Evolutionary conservation across 495 filamentous ascomycete genomes (phyloP), one percentile per base, ranked within the genome.

Genomic region (Terfezia boudieri): DNA sequence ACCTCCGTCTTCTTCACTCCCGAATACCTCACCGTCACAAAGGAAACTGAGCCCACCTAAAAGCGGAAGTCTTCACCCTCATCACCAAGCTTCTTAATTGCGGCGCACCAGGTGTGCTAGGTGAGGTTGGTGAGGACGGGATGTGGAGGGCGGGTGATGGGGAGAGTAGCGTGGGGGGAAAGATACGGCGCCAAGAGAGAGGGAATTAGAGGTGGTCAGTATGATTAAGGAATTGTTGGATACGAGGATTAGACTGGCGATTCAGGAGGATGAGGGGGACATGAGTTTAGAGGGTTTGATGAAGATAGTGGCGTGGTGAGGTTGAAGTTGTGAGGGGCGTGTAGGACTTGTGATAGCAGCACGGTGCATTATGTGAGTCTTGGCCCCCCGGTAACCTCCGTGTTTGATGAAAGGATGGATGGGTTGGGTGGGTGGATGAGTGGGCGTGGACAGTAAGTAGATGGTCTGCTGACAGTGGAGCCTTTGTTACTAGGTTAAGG

Each of bases 171-270:
- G 49, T 65, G 69, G 0, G 74, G 4, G 12, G 41, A 63, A 71
- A 53, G 66, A 68, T 50, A 57, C 62, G 11, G 63, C 51, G 32
- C 70, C 77, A 22, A 71, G 74, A 14, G 62, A 67, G 36, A 75
- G 75, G 0, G 90, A 98, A 62, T 82, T 79, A 57, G 90, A 98
- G 67, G 85, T 94, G 9, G 79, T 96, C 32, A 79, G 84, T 54
- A 95, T 95, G 90, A 94, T 98, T 67, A 94, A 96, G 69, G 90
- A 98, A 70, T 69, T 98, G 16, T 70, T 98, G 53, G 92, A 98
- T 69, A 98, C 92, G 20, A 71, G 90, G 52, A 93, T 98, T 61
- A 73, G 90, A 43, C 90, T 90, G 2, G 81, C 90, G 6, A 98
- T 98, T 55, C 89, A 94, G 68, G 89, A 98, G 64, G 90, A 98